Conservation (phyloP, 176 grass and related monocot species). For the Aegilops tauschii region DNA sequence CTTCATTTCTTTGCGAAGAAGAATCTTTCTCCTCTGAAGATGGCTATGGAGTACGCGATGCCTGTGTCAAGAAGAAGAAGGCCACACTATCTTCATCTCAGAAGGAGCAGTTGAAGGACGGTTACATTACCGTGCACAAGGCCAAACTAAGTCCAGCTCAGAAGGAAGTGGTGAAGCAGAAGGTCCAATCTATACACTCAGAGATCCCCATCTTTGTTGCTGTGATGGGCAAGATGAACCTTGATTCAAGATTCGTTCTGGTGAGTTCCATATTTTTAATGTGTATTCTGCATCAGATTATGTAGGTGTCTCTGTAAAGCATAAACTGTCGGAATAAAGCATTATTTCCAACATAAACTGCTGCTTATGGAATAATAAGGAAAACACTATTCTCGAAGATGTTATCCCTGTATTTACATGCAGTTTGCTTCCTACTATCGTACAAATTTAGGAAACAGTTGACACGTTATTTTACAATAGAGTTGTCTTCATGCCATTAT, state of each 20-base stretch:
- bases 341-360: no score
- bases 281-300: neutral
- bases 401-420: neutral
- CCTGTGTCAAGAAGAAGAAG: no score
- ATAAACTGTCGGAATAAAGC: neutral
- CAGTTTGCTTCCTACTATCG: neutral
- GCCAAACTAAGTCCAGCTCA: neutral
- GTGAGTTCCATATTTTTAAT: neutral
- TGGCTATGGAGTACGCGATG: no score
- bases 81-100: neutral
- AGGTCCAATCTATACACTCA: neutral
- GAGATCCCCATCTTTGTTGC: neutral
- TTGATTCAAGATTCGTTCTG: neutral
- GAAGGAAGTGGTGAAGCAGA: neutral
- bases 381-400: neutral
- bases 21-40: no score
- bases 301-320: neutral
- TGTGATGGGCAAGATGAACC: neutral
- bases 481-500: neutral
- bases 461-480: neutral
- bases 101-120: neutral
- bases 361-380: neutral
- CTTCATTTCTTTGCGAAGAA: no score
- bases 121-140: neutral
- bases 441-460: neutral